phyloP scores from a whole-genome alignment of 768 basidiomycete species.

The Chlorophyllum brunneum region DNA sequence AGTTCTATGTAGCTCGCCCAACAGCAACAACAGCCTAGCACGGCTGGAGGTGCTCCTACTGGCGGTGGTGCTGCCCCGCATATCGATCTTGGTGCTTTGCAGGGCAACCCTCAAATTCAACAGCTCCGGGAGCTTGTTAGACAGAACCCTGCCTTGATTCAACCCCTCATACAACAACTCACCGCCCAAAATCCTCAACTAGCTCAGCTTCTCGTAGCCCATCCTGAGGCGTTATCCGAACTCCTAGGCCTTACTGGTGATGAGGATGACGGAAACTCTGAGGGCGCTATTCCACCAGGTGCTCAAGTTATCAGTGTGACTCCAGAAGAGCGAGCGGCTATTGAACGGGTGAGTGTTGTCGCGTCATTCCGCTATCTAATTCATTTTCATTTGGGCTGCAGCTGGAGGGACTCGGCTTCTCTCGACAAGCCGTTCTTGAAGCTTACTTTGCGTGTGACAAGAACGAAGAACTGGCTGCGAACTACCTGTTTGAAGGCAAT shows the following conservation, averaged over 20 bases:
- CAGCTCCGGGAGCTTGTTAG: conserved; percentile 70
- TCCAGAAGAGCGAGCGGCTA: conserved; percentile 82
- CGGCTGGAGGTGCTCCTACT: conserved; percentile 2
- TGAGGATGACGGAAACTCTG: conserved; percentile 38
- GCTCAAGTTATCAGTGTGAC: conserved; percentile 74
- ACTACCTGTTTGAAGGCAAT: conserved; percentile 79
- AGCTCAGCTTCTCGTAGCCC: conserved; percentile 41
- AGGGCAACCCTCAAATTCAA: conserved; percentile 59
- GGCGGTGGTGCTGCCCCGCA: conserved; percentile 20
- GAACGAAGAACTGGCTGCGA: conserved; percentile 95
- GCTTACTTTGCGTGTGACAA: conserved; percentile 95
- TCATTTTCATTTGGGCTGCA: conserved; percentile 27
- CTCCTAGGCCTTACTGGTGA: conserved; percentile 49
- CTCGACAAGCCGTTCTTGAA: conserved; percentile 75
- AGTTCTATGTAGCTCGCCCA: conserved; percentile 56
- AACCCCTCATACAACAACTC: conserved; percentile 41
- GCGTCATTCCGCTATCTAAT: not conserved
- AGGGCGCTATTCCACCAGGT: conserved; percentile 41
- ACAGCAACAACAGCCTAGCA: conserved; percentile 56
- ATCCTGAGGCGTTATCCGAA: conserved; percentile 68
- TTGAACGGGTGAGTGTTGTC: conserved; percentile 67
- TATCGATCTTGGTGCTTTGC: conserved; percentile 50
- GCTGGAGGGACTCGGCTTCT: conserved; percentile 87
- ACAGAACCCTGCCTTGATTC: conserved; percentile 75
- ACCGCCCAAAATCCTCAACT: not conserved